Evolutionary conservation across 1,284 basidiomycete genomes (phyloP), one percentile per base, ranked within the genome.

Genomic region (Boletus hoseneyae): DNA sequence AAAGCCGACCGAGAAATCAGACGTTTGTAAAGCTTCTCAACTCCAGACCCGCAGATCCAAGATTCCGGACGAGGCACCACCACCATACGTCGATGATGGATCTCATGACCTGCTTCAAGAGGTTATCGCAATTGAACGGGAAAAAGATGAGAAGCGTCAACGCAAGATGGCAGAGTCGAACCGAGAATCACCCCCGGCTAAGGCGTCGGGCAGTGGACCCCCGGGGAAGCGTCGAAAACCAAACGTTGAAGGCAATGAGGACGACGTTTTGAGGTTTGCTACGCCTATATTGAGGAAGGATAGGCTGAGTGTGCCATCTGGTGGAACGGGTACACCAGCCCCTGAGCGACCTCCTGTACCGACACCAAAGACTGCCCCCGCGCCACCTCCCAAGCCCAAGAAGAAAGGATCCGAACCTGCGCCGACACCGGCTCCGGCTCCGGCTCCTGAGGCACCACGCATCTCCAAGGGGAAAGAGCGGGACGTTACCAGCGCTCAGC

Each of bases 51-150:
- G 72, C 53, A 81, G 82, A 59, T 66, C 72, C 1, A 76, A 76
- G 54, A 69, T 70, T 40, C 64, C 66, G 52, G 79, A 82, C 46
- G 73, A 75, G 11, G 81, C 80, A 1, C 80, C 83, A 3, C 82
- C 83, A 5, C 73, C 80, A 4, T 82, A 80, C 59, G 77, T 85
- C 39, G 86, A 88, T 56, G 87, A 89, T 64, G 86, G 83, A 11
- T 85, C 83, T 21, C 80, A 85, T 54, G 87, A 90, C 60, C 73
- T 90, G 38, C 71, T 89, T 3, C 86, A 89, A 62, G 87, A 90
- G 62, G 86, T 90, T 30, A 78, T 90, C 46, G 87, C 87, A 8
- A 86, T 90, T 40, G 87, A 90, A 65, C 74, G 78, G 50, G 82
- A 84, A 66, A 78, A 83, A 62, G 73, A 76, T 70, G 65, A 73